Conservation (phyloP, 148 eudicot species). For the Rhododendron simsii region DNA sequence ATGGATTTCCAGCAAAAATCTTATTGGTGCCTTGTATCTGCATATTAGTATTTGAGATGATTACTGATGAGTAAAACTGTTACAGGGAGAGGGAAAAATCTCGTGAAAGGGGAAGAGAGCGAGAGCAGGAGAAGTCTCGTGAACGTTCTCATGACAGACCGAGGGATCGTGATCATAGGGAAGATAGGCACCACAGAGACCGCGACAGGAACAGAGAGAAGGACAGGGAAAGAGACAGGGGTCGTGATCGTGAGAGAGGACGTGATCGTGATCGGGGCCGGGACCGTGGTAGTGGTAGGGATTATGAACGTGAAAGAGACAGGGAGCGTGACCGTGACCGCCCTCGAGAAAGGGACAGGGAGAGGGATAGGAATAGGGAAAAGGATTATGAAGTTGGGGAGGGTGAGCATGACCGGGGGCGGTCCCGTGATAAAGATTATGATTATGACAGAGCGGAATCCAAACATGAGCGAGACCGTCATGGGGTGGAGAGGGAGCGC, state of each 20-base stretch:
- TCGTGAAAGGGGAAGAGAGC: conserved; percentile 78
- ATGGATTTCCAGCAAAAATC: background rate
- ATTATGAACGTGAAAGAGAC: conserved; percentile 43
- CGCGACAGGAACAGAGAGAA: conserved; percentile 76
- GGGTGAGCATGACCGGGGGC: conserved; percentile 56
- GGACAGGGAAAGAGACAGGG: conserved; percentile 53
- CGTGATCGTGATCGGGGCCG: conserved; percentile 67
- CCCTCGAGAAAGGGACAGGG: conserved; percentile 54
- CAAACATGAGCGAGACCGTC: conserved; percentile 59
- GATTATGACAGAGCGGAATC: conserved; percentile 57
- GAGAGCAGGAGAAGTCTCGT: conserved; percentile 69
- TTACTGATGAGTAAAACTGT: conserved; percentile 8
- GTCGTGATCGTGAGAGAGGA: conserved; percentile 47
- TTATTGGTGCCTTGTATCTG: background rate
- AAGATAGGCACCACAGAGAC: conserved; percentile 88
- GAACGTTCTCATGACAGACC: conserved; percentile 82
- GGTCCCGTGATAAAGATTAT: conserved; percentile 76
- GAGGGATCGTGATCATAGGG: conserved; percentile 84
- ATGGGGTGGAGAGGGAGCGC: conserved; percentile 41
- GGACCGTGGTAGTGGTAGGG: conserved; percentile 51
- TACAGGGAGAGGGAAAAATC: conserved; percentile 90
- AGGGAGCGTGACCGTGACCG: conserved; percentile 29
- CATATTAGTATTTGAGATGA: background rate
- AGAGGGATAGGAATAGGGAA: conserved; percentile 50
- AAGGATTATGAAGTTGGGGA: conserved; percentile 55